Evolutionary conservation across 73 alveolate genomes (phyloP), one percentile per base, ranked within the genome.

Genomic region (Blepharisma stoltei): DNA sequence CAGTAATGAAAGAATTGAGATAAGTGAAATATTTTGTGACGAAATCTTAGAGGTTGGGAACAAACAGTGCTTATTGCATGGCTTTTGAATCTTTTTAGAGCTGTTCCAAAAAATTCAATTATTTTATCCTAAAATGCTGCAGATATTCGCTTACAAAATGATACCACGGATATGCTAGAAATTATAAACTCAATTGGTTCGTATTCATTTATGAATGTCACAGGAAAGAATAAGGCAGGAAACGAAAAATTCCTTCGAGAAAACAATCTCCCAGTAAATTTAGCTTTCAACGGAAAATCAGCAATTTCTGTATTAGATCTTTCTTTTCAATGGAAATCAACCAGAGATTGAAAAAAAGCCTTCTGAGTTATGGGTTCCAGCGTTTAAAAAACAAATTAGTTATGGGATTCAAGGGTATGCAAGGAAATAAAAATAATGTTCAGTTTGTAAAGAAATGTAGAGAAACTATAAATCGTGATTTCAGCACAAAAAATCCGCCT

Each of bases 361-460:
- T 8, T 14, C 38, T 1, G 73, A 14, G 5, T 60, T 60, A 14
- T 20, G 1, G 18, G 73, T 60, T 1, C 73, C 73, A 2, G 37
- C 73, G 2, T 60, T 60, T 38, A 60, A 5, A 18, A 60, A 60
- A 25, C 14, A 60, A 38, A 38, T 25, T 14, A 60, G 46, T 25
- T 60, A 38, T n/a, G 23, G 73, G 47, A n/a, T 60, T 11, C 73
- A 60, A 60, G 73, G 73, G 46, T 60, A 60, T 25, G 73, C 73
- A 60, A 25, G 46, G 73, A 14, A 38, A 60, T 20, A 38, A 60
- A 60, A 60, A 60, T 8, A 25, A 8, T 25, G 11, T 14, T 11
- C 73, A 60, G 23, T 60, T 20, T 25, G 45, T 60, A 0, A 60
- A 60, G 46, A 60, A 60, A 60, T 8, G 49, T 38, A 14, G 14